Evolutionary conservation across 2,329 filamentous ascomycete species (phyloP), one percentile per base, ranked within the genome.

Genomic region (Xylariales sp.): DNA sequence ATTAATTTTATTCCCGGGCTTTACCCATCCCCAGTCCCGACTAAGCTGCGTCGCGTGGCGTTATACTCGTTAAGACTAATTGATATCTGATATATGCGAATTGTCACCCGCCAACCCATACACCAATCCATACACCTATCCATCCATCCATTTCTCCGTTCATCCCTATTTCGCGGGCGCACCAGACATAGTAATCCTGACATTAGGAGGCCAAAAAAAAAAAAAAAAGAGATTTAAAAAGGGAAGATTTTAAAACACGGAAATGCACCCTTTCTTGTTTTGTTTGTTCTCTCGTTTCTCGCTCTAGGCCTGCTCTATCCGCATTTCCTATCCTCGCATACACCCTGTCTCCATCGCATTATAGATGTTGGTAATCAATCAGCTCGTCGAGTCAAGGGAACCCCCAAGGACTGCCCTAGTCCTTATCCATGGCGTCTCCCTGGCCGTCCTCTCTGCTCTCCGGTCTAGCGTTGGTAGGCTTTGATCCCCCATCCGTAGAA

Each of bases 361-460:
- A 7, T 34, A 3, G 43, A 23, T 23, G 23, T 23, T 23, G 23
- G 7, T 18, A n/a, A 55, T 10, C 30, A 2, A 30, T 50, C 3
- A n/a, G 14, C 34, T 28, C 4, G 32, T 41, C 10, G 12, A 16
- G 12, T 45, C 32, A 5, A 30, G n/a, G 32, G 23, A 43, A 23
- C 23, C 23, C n/a, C 14, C 4, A 43, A 36, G 16, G 46, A 10
- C 12, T 18, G 10, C 16, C 48, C 55, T 67, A 68, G 48, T 68
- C 66, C 65, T 67, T 62, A 56, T 68, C 64, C 64, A 69, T 72
- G 28, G 69, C 53, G n/a, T 71, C 66, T 16, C 12, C 46, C 3
- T 69, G 41, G 23, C 61, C 39, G 46, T 12, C 53, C 30, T 70
- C 64, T 6, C 50, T 46, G 23, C 46, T 53, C 64, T 66, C 48